Evolutionary conservation across 1,284 basidiomycete genomes (phyloP).

Genomic region (Lentinula novae-zelandiae): DNA sequence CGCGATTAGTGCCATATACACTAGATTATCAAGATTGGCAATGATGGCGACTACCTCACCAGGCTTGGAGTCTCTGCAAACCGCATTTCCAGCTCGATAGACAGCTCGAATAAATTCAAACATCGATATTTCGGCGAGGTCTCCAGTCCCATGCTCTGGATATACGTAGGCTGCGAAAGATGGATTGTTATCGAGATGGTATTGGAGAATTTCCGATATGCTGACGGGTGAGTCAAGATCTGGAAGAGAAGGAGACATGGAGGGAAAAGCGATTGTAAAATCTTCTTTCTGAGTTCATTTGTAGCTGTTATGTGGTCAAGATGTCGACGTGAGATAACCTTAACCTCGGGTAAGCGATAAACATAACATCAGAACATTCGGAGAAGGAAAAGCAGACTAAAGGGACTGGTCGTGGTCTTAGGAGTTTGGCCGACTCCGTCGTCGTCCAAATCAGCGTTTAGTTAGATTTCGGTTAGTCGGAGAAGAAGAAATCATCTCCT

Average conservation of each 20-base stretch:
- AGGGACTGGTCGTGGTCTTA: neutral
- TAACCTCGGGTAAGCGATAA: no score
- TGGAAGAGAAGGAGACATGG: neutral
- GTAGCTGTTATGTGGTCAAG: neutral
- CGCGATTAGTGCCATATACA: slow-evolving; percentile 27
- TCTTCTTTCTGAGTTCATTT: neutral
- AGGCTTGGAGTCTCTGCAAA: slow-evolving; percentile 1
- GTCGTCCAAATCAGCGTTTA: no score
- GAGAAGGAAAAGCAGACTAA: no score
- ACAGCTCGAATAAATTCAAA: slow-evolving; percentile 9
- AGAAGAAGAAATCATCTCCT: no score
- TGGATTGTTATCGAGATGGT: slow-evolving; percentile 6
- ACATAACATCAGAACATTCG: no score
- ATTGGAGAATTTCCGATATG: slow-evolving; percentile 7
- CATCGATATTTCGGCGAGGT: slow-evolving; percentile 4
- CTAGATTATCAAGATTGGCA: slow-evolving; percentile 25
- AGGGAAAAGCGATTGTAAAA: neutral
- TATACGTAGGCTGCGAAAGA: slow-evolving; percentile 4
- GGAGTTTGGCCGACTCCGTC: no score
- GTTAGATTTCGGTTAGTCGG: no score
- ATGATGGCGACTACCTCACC: slow-evolving; percentile 25
- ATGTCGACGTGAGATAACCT: neutral
- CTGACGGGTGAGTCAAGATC: slow-evolving; percentile 7
- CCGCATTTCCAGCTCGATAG: slow-evolving; percentile 7
- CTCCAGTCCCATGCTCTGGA: neutral